phyloP scores from a whole-genome alignment of 164 flowering plant species.

The Aristolochia fimbriata region DNA sequence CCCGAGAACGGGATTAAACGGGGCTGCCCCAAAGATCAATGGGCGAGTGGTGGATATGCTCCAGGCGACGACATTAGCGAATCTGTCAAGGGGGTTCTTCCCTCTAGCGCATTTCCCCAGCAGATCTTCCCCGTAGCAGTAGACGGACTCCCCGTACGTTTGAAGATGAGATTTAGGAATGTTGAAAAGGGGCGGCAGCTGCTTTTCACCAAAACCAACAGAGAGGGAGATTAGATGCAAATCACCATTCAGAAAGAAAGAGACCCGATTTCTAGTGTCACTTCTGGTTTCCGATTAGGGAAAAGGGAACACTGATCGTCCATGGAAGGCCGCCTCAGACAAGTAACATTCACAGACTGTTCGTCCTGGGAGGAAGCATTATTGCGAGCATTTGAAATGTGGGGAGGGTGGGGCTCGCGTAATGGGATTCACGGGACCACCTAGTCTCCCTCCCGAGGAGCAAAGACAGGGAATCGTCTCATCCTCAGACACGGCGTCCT shows the following conservation, averaged over 20 bases:
- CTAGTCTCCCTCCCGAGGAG: background rate
- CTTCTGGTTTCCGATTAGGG: background rate
- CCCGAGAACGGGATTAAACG: slow-evolving; percentile 82
- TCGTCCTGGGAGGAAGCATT: too few relatives aligned
- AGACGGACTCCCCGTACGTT: slow-evolving; percentile 65
- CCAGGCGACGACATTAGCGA: slow-evolving; percentile 64
- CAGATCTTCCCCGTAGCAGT: slow-evolving; percentile 37
- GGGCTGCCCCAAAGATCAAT: slow-evolving; percentile 54
- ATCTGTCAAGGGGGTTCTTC: slow-evolving; percentile 36
- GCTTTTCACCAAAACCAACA: slow-evolving; percentile 8
- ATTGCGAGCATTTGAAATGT: too few relatives aligned
- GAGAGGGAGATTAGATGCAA: too few relatives aligned
- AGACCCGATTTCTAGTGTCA: background rate
- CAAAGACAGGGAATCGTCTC: background rate
- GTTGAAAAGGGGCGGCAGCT: slow-evolving; percentile 79
- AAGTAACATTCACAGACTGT: too few relatives aligned
- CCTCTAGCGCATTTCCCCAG: slow-evolving; percentile 38
- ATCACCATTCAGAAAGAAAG: too few relatives aligned
- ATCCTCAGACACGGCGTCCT: background rate
- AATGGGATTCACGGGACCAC: too few relatives aligned
- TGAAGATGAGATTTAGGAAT: slow-evolving; percentile 88
- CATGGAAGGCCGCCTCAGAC: too few relatives aligned
- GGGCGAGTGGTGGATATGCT: slow-evolving; percentile 64
- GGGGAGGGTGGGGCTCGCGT: too few relatives aligned
- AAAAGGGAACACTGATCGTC: too few relatives aligned